These are phyloP conservation scores for Gossypium trilobum DNA, from an alignment of 441 rosid species.

Conservation along the genomic window DNA sequence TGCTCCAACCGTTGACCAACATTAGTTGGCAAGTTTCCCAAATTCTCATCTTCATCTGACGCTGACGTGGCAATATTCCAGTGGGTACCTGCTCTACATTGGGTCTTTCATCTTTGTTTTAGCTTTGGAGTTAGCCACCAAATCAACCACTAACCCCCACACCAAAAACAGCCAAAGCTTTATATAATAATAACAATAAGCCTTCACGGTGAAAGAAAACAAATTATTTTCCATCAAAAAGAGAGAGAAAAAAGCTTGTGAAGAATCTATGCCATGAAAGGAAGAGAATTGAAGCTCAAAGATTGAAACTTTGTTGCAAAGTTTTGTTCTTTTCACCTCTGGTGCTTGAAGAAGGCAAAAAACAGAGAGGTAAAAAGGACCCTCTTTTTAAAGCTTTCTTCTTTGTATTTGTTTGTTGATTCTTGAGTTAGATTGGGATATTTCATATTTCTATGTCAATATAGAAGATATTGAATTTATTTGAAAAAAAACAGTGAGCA, in stretches of 20 bases:
- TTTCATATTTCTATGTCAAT: not conserved
- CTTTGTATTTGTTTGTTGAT: not conserved
- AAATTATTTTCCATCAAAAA: not conserved
- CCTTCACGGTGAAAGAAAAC: constrained; percentile 1
- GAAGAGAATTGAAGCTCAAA: constrained; percentile 11
- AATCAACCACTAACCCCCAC: constrained; percentile 22
- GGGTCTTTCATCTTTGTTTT: not conserved
- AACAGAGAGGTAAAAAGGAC: constrained; percentile 20
- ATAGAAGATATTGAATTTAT: not conserved
- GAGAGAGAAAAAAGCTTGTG: not conserved
- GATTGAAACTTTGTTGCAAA: not conserved
- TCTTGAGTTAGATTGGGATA: not conserved
- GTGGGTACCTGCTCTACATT: constrained; percentile 16
- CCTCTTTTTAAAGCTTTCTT: not conserved
- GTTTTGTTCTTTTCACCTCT: constrained; percentile 12
- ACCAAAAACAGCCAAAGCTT: constrained; percentile 21
- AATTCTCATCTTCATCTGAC: not conserved
- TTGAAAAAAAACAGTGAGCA: not conserved
- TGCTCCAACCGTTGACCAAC: constrained; percentile 12
- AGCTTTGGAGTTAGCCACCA: constrained; percentile 39
- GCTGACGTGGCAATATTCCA: constrained; percentile 19
- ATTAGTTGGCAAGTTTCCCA: not conserved
- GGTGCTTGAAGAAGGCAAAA: constrained; percentile 11
- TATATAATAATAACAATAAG: constrained; percentile 1
- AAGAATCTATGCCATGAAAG: constrained; percentile 23